Base-by-base conservation (phyloP, 805 yeast genomes). In the Schwanniomyces occidentalis region DNA sequence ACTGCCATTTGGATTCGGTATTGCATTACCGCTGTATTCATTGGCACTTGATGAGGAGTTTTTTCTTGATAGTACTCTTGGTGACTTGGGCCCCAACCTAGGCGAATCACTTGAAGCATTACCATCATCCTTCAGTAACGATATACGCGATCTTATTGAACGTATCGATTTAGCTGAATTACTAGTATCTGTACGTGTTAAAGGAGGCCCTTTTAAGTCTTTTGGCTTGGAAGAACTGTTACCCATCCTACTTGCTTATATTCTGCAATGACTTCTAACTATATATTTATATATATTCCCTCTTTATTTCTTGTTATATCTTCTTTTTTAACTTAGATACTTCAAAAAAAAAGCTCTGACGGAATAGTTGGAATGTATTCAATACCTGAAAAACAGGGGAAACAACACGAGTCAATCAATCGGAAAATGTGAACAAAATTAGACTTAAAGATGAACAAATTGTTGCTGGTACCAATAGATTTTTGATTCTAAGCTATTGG, bases 101-200 rank as follows among this genome's bases (percentile, higher is more conserved):
- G 56, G 50, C 19, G 51, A 44, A 16, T 33, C 34, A 24, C 26
- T 30, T 25, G 56, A 53, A 33, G 56, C 61, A 16, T 59, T 54
- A n/a, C n/a, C n/a, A 25, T 53, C 49, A 27, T 43, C 44, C 28
- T 43, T 40, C 30, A 45, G 38, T 30, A 57, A 24, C 30, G 65
- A 50, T 37, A 56, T 45, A 31, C 65, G 49, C 35, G 75, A 69
- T 37, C 73, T 56, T 12, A 64, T 57, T 3, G 80, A 75, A 33
- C 77, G 63, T 6, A 71, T 52, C 8, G 76, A 70, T 49, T 61
- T 71, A 9, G 68, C 65, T 6, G 79, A 73, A 35, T 65, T 71
- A 31, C 72, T 68, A 2, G 84, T 78, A 46, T 77, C 81, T 9
- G 76, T 67, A 30, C 82, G 57, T 12, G 75, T 61, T 50, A 78